Percentiles rank a stretch among this genome's conserved stretches.
phyloP scores from a whole-genome alignment of 2,329 filamentous ascomycete genomes.

The Aspergillus hiratsukae region DNA sequence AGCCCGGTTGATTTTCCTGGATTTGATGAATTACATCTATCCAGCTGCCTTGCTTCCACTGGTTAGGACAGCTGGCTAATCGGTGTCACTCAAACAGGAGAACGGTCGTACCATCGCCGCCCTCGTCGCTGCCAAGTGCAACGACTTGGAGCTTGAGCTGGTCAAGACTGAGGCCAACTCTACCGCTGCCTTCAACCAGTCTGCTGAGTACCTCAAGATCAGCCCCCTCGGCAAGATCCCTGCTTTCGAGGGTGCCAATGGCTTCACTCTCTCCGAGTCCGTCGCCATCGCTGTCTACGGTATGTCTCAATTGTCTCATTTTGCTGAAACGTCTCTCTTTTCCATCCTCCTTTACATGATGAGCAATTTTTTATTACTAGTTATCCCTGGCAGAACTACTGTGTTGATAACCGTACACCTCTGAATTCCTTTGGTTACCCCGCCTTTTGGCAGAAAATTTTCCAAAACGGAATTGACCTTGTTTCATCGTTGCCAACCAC shows the following conservation, averaged over 20 bases:
- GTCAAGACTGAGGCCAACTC: constrained; percentile 55
- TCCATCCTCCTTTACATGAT: constrained; percentile 48
- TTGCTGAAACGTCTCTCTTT: constrained; percentile 13
- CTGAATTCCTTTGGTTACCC: constrained; percentile 64
- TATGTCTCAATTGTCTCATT: constrained; percentile 61
- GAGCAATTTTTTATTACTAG: constrained; percentile 74
- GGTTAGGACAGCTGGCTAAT: constrained; percentile 17
- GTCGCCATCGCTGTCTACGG: constrained; percentile 97
- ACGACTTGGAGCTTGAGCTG: constrained; percentile 85
- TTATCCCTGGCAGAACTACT: constrained; percentile 98
- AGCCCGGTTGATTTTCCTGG: constrained; percentile 1
- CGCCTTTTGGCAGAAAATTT: constrained; percentile 20
- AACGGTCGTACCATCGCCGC: constrained; percentile 88
- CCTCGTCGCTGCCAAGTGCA: constrained; percentile 93
- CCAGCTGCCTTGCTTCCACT: constrained; percentile 6
- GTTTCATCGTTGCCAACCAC: constrained; percentile 11
- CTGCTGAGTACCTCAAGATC: constrained; percentile 74
- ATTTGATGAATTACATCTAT: not conserved
- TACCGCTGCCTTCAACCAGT: constrained; percentile 59
- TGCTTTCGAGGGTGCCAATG: constrained; percentile 87
- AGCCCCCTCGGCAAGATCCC: constrained; percentile 90
- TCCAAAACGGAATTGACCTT: constrained; percentile 9
- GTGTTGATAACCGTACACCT: constrained; percentile 72
- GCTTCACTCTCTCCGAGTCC: constrained; percentile 80
- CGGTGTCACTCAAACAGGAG: constrained; percentile 51